Conservation (phyloP, 768 basidiomycete species). For the Suillus decipiens region DNA sequence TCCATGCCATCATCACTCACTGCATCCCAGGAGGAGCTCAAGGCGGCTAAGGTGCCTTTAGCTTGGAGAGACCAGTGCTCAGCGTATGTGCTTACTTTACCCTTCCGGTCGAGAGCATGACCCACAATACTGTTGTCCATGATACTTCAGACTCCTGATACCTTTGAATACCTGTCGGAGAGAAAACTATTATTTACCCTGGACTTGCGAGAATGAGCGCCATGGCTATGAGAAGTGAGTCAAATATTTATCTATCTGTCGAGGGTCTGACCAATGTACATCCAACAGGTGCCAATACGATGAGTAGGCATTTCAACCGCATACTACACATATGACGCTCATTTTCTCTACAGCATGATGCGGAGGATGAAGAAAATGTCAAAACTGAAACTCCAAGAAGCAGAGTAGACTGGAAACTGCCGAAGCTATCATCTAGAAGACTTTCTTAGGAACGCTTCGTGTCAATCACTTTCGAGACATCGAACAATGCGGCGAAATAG, state of each 20-base stretch:
- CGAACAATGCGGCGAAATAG: slow-evolving; percentile 13
- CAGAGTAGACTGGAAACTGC: slow-evolving; percentile 37
- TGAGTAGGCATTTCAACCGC: slow-evolving; percentile 51
- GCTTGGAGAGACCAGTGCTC: slow-evolving; percentile 92
- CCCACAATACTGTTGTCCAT: slow-evolving; percentile 12
- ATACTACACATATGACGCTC: slow-evolving; percentile 2
- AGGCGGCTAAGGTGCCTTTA: slow-evolving; percentile 71
- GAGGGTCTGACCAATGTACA: slow-evolving; percentile 1
- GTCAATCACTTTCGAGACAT: not conserved
- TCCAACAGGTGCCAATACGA: slow-evolving; percentile 85
- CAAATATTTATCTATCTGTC: not conserved
- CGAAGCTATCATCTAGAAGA: slow-evolving; percentile 3
- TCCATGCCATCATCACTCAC: slow-evolving; percentile 72
- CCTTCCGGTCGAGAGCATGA: slow-evolving; percentile 7
- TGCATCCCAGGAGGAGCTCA: slow-evolving; percentile 83
- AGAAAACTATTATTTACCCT: slow-evolving; percentile 77
- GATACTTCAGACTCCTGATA: slow-evolving; percentile 64
- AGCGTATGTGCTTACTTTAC: slow-evolving; percentile 56
- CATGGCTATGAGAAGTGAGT: slow-evolving; percentile 85
- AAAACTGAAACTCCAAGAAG: slow-evolving; percentile 60
- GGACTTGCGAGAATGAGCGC: slow-evolving; percentile 91
- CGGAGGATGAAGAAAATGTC: slow-evolving; percentile 85
- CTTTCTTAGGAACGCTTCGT: not conserved
- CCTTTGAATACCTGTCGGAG: slow-evolving; percentile 87
- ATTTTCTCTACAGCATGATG: slow-evolving; percentile 59